phyloP scores from a whole-genome alignment of 495 filamentous ascomycete species.

The Trichoderma asperelloides region DNA sequence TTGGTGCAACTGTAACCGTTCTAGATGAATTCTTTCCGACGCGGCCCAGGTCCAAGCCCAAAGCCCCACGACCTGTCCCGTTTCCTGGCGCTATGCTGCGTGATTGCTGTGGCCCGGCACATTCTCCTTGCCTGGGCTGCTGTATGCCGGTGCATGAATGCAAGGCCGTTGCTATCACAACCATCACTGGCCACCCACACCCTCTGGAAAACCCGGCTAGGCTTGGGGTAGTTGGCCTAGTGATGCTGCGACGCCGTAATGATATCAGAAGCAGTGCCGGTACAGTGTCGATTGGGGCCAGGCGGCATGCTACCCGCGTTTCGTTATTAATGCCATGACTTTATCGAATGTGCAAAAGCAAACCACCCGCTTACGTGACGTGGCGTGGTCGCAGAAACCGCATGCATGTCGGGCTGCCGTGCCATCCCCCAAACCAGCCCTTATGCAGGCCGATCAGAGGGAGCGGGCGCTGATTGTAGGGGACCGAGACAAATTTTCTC shows the following conservation, averaged over 20 bases:
- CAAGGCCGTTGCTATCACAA: not conserved
- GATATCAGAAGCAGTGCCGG: not conserved
- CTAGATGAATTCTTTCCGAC: not conserved
- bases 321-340: conserved; percentile 3
- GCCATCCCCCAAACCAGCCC: not conserved
- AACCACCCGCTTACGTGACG: conserved; percentile 1
- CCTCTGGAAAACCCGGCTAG: not conserved
- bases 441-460: not conserved
- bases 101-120: not conserved
- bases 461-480: conserved; percentile 8
- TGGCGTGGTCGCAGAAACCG: conserved; percentile 10
- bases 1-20: not conserved
- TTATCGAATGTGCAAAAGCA: not conserved
- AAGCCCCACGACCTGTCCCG: not conserved
- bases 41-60: not conserved
- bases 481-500: not conserved
- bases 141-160: not conserved
- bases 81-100: too few relatives aligned
- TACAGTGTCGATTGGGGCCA: not conserved
- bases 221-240: conserved; percentile 1
- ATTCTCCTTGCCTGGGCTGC: too few relatives aligned
- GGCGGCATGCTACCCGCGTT: not conserved
- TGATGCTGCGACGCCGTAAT: not conserved
- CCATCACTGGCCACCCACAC: not conserved
- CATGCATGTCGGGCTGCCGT: not conserved